Base-by-base conservation (phyloP, 208 protist genomes). In the Leptomonas seymouri region DNA sequence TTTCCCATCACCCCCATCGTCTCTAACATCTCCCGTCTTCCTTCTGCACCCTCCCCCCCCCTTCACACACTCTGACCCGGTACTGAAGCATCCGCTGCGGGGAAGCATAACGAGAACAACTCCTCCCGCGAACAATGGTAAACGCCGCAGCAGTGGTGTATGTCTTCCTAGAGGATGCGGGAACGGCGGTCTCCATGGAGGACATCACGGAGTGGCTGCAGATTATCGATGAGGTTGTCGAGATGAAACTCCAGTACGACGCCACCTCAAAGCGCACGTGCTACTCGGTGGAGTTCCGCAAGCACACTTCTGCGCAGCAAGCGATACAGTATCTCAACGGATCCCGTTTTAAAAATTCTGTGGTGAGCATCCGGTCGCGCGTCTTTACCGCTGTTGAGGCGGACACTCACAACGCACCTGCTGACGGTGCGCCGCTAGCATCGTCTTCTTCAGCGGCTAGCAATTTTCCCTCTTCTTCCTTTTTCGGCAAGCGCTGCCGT, bases 231-330 rank as follows among this genome's bases (percentile, higher is more conserved):
- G 74, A 86, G 3, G 76, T 96, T 44, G 76, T 87, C 9, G 58
- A 81, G 7, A 74, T 93, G 14, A 96, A 96, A 63, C 55, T 90
- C 21, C 91, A 93, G 74, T 96, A 85, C 71, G 86, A 96, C 59
- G 77, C 76, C 0, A 31, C 79, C 0, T 54, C 54, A 21, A 71
- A 81, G 50, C 30, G 67, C 3, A 55, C 63, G 21, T 93, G 87
- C 64, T 96, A 86, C 61, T 74, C 70, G 34, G 85, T 96, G 8
- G 65, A 65, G 28, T 94, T 96, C 60, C 71, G 67, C 18, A 77
- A 70, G 21, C 11, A 55, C 11, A 28, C 30, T 12, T 59, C 88
- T 0, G 91, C 88, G 15, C 75, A 93, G 61, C 79, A 87, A 28
- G 82, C 78, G 15, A 77, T 92, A 21, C 74, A 89, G 56, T 80